phyloP scores from a whole-genome alignment of 129 eudicot species.

The Chrysanthemum lavandulifolium region DNA sequence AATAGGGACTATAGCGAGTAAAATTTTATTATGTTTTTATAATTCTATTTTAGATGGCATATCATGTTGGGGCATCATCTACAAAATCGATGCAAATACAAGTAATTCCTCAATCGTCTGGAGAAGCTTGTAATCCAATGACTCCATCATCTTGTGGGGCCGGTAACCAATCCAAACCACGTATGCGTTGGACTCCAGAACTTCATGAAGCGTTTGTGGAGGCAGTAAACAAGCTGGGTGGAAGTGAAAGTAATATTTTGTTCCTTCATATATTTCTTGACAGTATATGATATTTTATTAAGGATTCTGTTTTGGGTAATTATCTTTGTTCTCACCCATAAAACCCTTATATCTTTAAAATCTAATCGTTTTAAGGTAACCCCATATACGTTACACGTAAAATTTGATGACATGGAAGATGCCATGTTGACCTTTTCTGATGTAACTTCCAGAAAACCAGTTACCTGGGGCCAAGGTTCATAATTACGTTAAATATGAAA shows the following conservation, averaged over 20 bases:
- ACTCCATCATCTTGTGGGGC: slow-evolving; percentile 52
- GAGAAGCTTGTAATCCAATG: slow-evolving; percentile 46
- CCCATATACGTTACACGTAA: too few relatives aligned
- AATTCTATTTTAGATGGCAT: slow-evolving; percentile 38
- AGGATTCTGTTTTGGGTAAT: too few relatives aligned
- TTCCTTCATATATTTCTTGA: slow-evolving; percentile 8
- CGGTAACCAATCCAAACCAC: slow-evolving; percentile 58
- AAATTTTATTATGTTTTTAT: background rate
- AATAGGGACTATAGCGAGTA: background rate
- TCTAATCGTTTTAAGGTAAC: too few relatives aligned
- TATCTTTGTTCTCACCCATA: too few relatives aligned
- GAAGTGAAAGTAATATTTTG: slow-evolving; percentile 77
- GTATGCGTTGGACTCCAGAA: slow-evolving; percentile 99
- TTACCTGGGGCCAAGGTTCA: too few relatives aligned
- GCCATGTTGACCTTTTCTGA: too few relatives aligned
- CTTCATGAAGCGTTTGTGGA: slow-evolving; percentile 97
- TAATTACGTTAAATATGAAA: too few relatives aligned
- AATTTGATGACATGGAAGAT: too few relatives aligned
- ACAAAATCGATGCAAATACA: slow-evolving; percentile 39
- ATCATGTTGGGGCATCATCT: slow-evolving; percentile 52
- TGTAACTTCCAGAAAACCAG: too few relatives aligned
- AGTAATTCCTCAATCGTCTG: slow-evolving; percentile 50
- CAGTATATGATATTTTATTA: background rate
- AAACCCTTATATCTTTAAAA: too few relatives aligned
- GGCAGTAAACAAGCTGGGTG: slow-evolving; percentile 93